Base-by-base conservation (phyloP, 208 protist genomes). In the Leishmania gerbilli region DNA sequence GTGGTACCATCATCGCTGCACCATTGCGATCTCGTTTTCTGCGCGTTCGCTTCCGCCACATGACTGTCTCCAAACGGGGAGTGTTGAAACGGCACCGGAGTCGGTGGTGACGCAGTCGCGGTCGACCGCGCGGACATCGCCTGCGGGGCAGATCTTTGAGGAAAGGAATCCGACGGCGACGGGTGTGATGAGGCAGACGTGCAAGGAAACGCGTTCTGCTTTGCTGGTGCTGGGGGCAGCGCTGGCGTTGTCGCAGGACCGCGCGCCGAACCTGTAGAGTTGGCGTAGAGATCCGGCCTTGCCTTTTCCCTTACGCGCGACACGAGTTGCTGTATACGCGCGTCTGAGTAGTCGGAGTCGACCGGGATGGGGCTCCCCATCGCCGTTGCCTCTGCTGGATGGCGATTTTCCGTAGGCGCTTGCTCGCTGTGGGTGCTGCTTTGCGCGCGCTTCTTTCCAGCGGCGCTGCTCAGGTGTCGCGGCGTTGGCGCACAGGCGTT, bases 301-400 rank as follows among this genome's bases (percentile, higher is more conserved):
- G 45, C 0, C 71, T 24, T 40, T 13, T 37, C 0, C 21, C n/a
- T 34, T 37, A 80, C 74, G n/a, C 65, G 67, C 11, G 78, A 56
- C 0, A 82, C 55, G 17, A 86, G 60, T 15, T 77, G 40, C 7
- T 81, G 11, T 37, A 87, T 71, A 56, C 76, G 77, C 21, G 45
- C 77, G 37, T 89, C 83, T 0, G 84, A 81, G 64, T 85, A 76
- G 60, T 88, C 87, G 2, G 78, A 75, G 51, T 84, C 74, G 11
- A 88, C 77, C 21, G 84, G 84, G 53, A 85, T 88, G 24, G 87
- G 87, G 60, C 87, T 90, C 21, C 81, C 81, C 78, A 85, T 88
- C 47, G 76, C 79, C 1, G 87, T 84, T 42, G 77, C 65, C 3
- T 88, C 84, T 7, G 65, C 72, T 4, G 76, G 68, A 19, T 84